phyloP scores from a whole-genome alignment of 2,329 filamentous ascomycete genomes.

The Xylariaceae sp. region DNA sequence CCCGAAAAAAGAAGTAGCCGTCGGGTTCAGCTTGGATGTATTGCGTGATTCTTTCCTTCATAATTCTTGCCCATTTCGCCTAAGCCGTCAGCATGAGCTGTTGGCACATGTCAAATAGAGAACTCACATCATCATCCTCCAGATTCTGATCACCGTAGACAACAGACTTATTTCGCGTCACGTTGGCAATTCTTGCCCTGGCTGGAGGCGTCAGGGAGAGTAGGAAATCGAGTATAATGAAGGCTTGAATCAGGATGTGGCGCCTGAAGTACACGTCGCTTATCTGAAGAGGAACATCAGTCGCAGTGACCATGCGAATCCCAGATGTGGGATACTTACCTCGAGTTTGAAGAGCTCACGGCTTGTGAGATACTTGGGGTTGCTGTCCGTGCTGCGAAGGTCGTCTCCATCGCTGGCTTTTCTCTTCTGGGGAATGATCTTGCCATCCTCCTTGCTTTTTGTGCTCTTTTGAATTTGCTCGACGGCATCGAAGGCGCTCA shows the following conservation, averaged over 20 bases:
- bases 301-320: not conserved
- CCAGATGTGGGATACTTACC: slow-evolving; percentile 37
- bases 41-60: slow-evolving; percentile 69
- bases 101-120: slow-evolving; percentile 1
- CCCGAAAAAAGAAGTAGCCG: slow-evolving; percentile 88
- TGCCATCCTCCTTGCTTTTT: slow-evolving; percentile 55
- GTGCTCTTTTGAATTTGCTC: slow-evolving; percentile 40
- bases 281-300: slow-evolving; percentile 46
- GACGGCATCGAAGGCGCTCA: slow-evolving; percentile 45
- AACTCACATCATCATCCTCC: slow-evolving; percentile 72
- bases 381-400: slow-evolving; percentile 69
- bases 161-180: slow-evolving; percentile 75
- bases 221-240: slow-evolving; percentile 92
- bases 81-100: slow-evolving; percentile 27
- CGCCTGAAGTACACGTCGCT: slow-evolving; percentile 90
- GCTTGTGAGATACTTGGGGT: slow-evolving; percentile 98
- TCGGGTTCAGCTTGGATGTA: slow-evolving; percentile 77
- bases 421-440: slow-evolving; percentile 57
- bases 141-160: slow-evolving; percentile 70
- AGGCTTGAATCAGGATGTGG: slow-evolving; percentile 87
- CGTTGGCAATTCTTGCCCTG: slow-evolving; percentile 67
- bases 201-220: slow-evolving; percentile 78
- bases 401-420: slow-evolving; percentile 55
- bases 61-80: slow-evolving; percentile 77
- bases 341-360: slow-evolving; percentile 93